phyloP scores from a whole-genome alignment of 345 rosid genomes.

The Camelina laxa region DNA sequence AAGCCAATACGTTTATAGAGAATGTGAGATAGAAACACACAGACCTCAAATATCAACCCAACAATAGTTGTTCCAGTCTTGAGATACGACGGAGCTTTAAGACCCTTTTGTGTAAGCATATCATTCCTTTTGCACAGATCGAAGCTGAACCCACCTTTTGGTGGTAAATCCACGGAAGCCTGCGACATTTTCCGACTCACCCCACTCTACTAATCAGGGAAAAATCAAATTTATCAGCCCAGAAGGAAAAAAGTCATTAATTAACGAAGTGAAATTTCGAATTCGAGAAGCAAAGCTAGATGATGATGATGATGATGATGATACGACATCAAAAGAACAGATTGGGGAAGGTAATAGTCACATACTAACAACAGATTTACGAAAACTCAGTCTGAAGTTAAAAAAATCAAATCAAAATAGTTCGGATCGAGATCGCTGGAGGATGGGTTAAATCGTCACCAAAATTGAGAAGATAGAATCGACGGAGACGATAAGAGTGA shows the following conservation, averaged over 20 bases:
- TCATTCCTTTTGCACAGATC: slow-evolving; percentile 87
- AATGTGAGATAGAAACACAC: slow-evolving; percentile 1
- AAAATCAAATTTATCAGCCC: not conserved
- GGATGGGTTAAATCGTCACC: not conserved
- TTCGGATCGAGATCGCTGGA: slow-evolving; percentile 1
- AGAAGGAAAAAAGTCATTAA: not conserved
- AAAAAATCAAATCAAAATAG: not conserved
- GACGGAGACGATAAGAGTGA: not conserved
- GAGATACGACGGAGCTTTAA: slow-evolving; percentile 63
- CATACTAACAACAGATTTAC: not conserved
- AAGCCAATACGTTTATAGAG: not conserved
- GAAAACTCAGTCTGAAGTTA: not conserved
- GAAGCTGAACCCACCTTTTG: slow-evolving; percentile 80
- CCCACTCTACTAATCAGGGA: not conserved
- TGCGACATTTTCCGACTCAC: slow-evolving; percentile 57
- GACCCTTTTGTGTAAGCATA: slow-evolving; percentile 72
- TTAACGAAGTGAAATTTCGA: not conserved
- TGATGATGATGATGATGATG: not conserved
- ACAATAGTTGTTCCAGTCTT: slow-evolving; percentile 98
- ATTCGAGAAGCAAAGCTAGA: not conserved
- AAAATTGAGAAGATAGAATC: not conserved
- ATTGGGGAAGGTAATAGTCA: not conserved
- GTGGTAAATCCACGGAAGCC: slow-evolving; percentile 53
- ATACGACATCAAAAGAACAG: not conserved
- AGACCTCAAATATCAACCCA: slow-evolving; percentile 79